Conservation (phyloP, 495 filamentous ascomycete species). For the Collariella sp. region DNA sequence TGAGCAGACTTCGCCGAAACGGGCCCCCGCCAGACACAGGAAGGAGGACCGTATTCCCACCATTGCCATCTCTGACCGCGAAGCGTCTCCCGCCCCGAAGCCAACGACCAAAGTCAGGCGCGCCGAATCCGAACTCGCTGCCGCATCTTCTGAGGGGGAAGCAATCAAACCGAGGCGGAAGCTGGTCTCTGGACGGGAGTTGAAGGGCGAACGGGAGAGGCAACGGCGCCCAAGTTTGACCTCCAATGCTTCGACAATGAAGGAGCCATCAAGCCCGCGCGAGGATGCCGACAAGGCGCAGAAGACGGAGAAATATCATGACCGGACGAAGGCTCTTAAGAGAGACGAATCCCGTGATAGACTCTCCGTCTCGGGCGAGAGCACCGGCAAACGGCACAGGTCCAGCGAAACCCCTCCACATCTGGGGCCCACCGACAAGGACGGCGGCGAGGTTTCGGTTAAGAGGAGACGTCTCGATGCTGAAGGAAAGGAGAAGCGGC, state of each 20-base stretch:
- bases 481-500: conserved; percentile 36
- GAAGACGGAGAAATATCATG: conserved; percentile 39
- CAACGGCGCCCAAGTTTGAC: conserved; percentile 41
- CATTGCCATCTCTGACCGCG: conserved; percentile 44
- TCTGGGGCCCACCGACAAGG: conserved; percentile 44
- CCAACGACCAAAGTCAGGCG: conserved; percentile 35
- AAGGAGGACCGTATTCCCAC: conserved; percentile 41
- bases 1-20: conserved; percentile 38
- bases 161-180: conserved; percentile 49
- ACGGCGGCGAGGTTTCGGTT: conserved; percentile 44
- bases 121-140: conserved; percentile 40
- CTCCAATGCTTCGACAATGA: conserved; percentile 38
- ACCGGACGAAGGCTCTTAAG: conserved; percentile 43
- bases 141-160: conserved; percentile 45
- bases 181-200: conserved; percentile 50
- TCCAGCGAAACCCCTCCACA: conserved; percentile 60
- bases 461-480: conserved; percentile 44
- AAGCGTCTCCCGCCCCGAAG: conserved; percentile 40
- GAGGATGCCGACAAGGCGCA: conserved; percentile 36
- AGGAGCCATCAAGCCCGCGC: conserved; percentile 33
- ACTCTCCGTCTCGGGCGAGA: conserved; percentile 39
- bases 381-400: conserved; percentile 54
- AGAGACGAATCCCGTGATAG: conserved; percentile 50
- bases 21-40: conserved; percentile 40
- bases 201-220: conserved; percentile 49